Evolutionary conservation across 352 stramenopile species (phyloP), one percentile per base, ranked within the genome.

Genomic region (Globisporangium iwayamae): DNA sequence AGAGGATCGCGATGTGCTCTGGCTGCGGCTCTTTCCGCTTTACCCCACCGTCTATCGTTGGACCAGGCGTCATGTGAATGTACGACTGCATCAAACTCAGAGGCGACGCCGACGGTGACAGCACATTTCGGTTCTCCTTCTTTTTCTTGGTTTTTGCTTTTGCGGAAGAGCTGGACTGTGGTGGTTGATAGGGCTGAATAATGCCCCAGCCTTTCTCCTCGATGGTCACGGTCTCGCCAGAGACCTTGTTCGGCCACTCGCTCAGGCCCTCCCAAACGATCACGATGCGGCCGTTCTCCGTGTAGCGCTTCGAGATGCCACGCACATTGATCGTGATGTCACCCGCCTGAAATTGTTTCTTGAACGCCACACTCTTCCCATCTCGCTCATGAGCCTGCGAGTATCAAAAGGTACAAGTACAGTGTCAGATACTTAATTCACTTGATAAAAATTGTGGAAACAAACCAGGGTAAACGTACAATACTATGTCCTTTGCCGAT

Each of bases 121-220:
- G 3, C 34, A 39, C 34, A 39, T 39, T 39, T 3, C 1, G 34
- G 7, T 13, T 39, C 34, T 39, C 10, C 34, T 39, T 39, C 34
- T 39, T 39, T 3, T 39, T 39, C 34, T 39, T 39, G 7, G 7
- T 39, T 11, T 39, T 39, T 11, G 34, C 7, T 3, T 6, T 39
- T 11, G 34, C 7, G 34, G 34, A 39, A 7, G 34, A 39, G 34
- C 34, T 39, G 7, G 34, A 11, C 34, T 39, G 7, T 39, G 34
- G 34, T 39, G 47, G 25, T 2, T 28, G n/a, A 53, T 53, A 53
- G 20, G 60, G 60, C 25, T 60, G 38, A 32, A 66, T 60, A 18
- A 60, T 34, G 0, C 28, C 39, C 61, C 61, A 67, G 22, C 61
- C 61, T 53, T 65, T 67, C 45, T 67, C 52, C 8, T 67, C 14